Base-by-base conservation (phyloP, 306 rosid genomes). In the Dalbergia oliveri region DNA sequence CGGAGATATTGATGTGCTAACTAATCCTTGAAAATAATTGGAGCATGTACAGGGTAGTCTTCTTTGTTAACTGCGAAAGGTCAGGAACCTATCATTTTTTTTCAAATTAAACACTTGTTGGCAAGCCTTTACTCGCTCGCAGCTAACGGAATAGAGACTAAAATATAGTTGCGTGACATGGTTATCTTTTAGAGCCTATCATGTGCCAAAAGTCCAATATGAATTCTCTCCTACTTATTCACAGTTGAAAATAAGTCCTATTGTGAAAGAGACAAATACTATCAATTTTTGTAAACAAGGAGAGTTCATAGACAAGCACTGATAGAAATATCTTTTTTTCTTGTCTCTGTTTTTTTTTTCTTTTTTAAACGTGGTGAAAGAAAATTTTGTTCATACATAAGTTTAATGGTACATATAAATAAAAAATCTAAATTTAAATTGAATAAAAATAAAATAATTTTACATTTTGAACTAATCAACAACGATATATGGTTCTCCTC, bases 1-100 rank as follows among this genome's bases (percentile, higher is more conserved):
- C 54, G 56, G 84, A 66, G 80, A 66, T 18, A 60, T 56, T 69
- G 85, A 76, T 61, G 63, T 82, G 35, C 54, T 72, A 69, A 69
- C 81, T 69, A 69, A 82, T 75, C 78, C 77, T 69, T 76, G 71
- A 62, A 82, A 76, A 69, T 33, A 16, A 21, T 58, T 33, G 35
- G 69, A 65, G 44, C 11, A 57, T n/a, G 18, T 54, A 16, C 14
- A 19, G 12, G 12, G 9, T 15, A 19, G 15, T 58, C 76, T 31
- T 53, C 51, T 67, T 81, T 75, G 47, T 75, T 67, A 67, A 58
- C 12, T 59, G 63, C 56, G 68, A 79, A 83, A 61, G 69, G 76
- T 14, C 66, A 79, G 66, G 43, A 61, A 66, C 26, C 8, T 68
- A 8, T 34, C 21, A 13, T 15, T 49, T 49, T 9, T 11, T 23